phyloP scores from a whole-genome alignment of 495 filamentous ascomycete species.

The Penicillium bialowiezense region DNA sequence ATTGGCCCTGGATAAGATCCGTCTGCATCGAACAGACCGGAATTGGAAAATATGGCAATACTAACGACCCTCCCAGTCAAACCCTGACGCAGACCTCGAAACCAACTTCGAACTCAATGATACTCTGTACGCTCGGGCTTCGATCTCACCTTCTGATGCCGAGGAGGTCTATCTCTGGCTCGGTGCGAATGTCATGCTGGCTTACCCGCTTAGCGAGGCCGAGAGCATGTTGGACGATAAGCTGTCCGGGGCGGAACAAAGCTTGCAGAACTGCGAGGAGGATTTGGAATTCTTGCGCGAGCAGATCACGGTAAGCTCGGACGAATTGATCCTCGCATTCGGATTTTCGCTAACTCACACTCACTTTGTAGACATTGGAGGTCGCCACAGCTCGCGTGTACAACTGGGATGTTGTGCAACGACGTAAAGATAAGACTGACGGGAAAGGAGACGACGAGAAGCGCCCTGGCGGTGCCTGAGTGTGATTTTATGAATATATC shows the following conservation, averaged over 20 bases:
- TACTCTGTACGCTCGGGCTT: conserved; percentile 87
- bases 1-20: background rate
- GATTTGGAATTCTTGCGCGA: conserved; percentile 94
- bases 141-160: conserved; percentile 73
- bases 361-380: conserved; percentile 72
- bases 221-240: conserved; percentile 75
- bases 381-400: conserved; percentile 96
- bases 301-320: conserved; percentile 84
- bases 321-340: too few relatives aligned
- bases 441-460: conserved; percentile 46
- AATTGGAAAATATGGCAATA: background rate
- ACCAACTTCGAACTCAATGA: conserved; percentile 96
- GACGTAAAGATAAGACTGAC: conserved; percentile 82
- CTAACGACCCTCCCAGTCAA: conserved; percentile 11
- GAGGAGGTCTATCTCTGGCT: conserved; percentile 98
- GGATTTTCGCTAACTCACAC: background rate
- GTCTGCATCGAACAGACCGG: background rate
- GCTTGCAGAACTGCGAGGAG: conserved; percentile 83
- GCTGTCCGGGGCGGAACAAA: conserved; percentile 72
- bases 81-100: conserved; percentile 53
- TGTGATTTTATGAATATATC: conserved; percentile 10
- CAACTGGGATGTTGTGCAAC: conserved; percentile 95
- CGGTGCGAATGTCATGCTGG: conserved; percentile 96
- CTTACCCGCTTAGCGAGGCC: conserved; percentile 88
- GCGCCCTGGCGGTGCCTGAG: conserved; percentile 11